Evolutionary conservation across 1,284 basidiomycete genomes (phyloP).

Genomic region (Singerocomus inundabilis): DNA sequence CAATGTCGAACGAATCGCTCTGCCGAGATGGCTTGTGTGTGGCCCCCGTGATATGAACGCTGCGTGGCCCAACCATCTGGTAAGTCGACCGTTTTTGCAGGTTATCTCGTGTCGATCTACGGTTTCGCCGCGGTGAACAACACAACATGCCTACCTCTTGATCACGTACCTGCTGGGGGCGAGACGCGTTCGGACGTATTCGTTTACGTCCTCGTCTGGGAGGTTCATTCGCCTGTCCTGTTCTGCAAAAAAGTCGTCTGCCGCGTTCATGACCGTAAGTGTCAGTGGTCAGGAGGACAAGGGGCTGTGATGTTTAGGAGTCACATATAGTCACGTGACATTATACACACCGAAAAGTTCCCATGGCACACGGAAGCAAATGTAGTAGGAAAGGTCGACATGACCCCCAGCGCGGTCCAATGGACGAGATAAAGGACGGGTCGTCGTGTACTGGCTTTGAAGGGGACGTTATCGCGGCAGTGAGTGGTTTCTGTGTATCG

Average conservation of each 20-base stretch:
- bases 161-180: slow-evolving; percentile 22
- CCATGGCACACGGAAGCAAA: not conserved
- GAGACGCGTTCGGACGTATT: slow-evolving; percentile 32
- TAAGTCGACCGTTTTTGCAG: no score
- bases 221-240: slow-evolving; percentile 52
- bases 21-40: not conserved
- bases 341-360: slow-evolving; percentile 5
- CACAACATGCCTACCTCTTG: not conserved
- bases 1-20: not conserved
- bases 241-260: slow-evolving; percentile 50
- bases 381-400: not conserved
- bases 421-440: no score
- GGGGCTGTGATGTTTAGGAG: no score
- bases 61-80: no score
- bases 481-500: slow-evolving; percentile 24
- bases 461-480: not conserved
- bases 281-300: slow-evolving; percentile 15
- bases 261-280: slow-evolving; percentile 29
- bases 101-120: slow-evolving; percentile 12
- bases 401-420: no score
- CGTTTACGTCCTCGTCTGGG: slow-evolving; percentile 46
- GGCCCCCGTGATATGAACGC: not conserved
- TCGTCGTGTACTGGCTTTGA: no score
- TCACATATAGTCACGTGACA: slow-evolving; percentile 22
- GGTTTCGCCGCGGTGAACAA: slow-evolving; percentile 2